Evolutionary conservation across 2,329 filamentous ascomycete species (phyloP).

Genomic region (Sporothrix euskadiensis): DNA sequence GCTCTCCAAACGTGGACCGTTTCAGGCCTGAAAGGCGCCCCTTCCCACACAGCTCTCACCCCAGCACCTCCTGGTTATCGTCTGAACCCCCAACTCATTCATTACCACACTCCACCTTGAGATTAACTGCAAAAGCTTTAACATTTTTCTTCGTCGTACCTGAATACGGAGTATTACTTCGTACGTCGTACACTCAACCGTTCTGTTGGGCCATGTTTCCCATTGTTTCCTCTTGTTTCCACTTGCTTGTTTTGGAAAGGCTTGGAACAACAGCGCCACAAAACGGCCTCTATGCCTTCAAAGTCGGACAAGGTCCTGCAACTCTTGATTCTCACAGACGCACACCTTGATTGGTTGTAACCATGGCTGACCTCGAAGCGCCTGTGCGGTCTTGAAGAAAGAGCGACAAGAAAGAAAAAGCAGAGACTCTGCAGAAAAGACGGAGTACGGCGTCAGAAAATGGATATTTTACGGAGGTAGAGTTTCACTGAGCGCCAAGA

Average conservation of each 20-base stretch:
- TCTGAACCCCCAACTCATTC: not conserved
- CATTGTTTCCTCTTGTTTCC: slow-evolving; percentile 27
- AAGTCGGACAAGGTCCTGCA: slow-evolving; percentile 28
- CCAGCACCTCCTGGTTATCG: not conserved
- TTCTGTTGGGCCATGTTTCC: not conserved
- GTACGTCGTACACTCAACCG: not conserved
- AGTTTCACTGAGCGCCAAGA: slow-evolving; percentile 6
- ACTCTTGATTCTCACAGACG: not conserved
- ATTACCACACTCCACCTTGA: not conserved
- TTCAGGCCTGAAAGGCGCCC: slow-evolving; percentile 15
- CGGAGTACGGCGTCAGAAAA: not conserved
- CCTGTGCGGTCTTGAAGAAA: not conserved
- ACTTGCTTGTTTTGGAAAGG: slow-evolving; percentile 24
- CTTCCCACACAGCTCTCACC: not conserved
- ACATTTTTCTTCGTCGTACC: not conserved
- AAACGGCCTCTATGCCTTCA: not conserved
- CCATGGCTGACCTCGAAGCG: slow-evolving; percentile 2
- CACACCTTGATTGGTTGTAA: not conserved
- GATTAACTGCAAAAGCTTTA: slow-evolving; percentile 7
- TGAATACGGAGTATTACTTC: not conserved
- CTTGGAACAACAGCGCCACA: slow-evolving; percentile 17
- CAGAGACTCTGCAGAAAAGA: not conserved
- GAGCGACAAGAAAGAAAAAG: not conserved
- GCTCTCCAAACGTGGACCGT: slow-evolving; percentile 17
- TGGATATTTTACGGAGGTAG: not conserved